Evolutionary conservation across 352 stramenopile genomes (phyloP), one percentile per base, ranked within the genome.

Genomic region (Detonula confervacea): DNA sequence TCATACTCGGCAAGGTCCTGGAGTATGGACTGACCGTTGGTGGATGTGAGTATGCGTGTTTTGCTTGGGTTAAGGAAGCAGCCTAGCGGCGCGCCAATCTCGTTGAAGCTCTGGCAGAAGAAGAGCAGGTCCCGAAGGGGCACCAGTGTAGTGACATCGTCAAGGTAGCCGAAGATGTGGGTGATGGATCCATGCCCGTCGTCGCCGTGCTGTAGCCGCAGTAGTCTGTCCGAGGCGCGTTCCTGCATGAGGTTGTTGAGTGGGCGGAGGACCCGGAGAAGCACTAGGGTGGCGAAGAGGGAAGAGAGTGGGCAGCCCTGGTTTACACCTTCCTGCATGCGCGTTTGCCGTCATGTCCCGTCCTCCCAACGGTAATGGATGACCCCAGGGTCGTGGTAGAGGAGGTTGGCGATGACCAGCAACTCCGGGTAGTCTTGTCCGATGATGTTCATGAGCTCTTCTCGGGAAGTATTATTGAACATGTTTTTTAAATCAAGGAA

Each of bases 401-500:
- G 42, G 0, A 71, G 9, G 7, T 8, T 27, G 25, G 61, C 65
- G 0, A 81, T 1, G 7, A 42, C 63, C 0, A 71, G 11, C 20
- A 81, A 49, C 11, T 61, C 27, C 2, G 63, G 73, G 24, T 70
- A 69, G 7, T 80, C n/a, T 27, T 4, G 16, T 25, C 11, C 25
- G 11, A 73, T 47, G 42, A 69, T 55, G 2, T 76, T 7, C 4
- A 67, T 24, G 11, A 81, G 46, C 1, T 51, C 25, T 12, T 76
- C 35, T 0, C 64, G 22, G 16, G 64, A 70, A 0, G 77, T 24
- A 29, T 29, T 47, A 52, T 81, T 81, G 63, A 81, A 81, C 73
- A 81, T 81, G 47, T 81, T 81, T 3, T 2, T 60, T 8, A 81
- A 20, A 27, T 81, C 73, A 0, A 75, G 27, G 27, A 52, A 76